phyloP scores from a whole-genome alignment of 2,329 filamentous ascomycete species.

The Sordariomycetes sp. region DNA sequence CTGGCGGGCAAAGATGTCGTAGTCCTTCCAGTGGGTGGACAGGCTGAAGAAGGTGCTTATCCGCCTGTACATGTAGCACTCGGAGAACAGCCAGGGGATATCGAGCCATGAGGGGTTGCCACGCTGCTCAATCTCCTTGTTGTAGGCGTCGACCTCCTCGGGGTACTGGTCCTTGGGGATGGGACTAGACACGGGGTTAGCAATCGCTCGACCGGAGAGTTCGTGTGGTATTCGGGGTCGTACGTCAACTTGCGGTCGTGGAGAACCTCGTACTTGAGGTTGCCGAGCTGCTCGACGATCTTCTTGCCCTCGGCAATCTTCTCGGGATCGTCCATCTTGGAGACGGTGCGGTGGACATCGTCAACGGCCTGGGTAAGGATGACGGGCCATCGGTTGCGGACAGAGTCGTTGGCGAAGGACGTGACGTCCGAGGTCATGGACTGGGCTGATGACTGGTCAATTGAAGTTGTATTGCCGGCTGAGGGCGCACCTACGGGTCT shows the following conservation, averaged over 20 bases:
- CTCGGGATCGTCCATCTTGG: conserved; percentile 47
- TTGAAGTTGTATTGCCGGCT: not conserved
- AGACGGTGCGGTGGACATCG: conserved; percentile 74
- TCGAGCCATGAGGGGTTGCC: conserved; percentile 73
- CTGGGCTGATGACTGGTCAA: conserved; percentile 22
- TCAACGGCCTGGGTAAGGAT: conserved; percentile 92
- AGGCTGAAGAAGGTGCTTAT: conserved; percentile 69
- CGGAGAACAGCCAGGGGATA: conserved; percentile 79
- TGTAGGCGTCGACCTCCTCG: conserved; percentile 79
- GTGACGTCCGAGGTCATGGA: conserved; percentile 73
- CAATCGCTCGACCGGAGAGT: not conserved
- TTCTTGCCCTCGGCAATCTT: conserved; percentile 74
- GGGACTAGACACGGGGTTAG: conserved; percentile 38
- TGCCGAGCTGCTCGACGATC: conserved; percentile 70
- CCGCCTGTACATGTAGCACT: conserved; percentile 92
- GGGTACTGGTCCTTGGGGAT: conserved; percentile 66
- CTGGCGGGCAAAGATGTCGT: conserved; percentile 83
- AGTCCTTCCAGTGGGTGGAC: conserved; percentile 75
- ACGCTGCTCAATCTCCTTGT: conserved; percentile 69
- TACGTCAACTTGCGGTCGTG: conserved; percentile 76
- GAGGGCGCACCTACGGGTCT: conserved; percentile 48
- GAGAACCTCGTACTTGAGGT: conserved; percentile 89
- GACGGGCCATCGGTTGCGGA: conserved; percentile 81
- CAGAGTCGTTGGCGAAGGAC: conserved; percentile 82
- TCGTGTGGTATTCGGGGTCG: conserved; percentile 13